Evolutionary conservation across 768 basidiomycete genomes (phyloP), one percentile per base, ranked within the genome.

Genomic region (Coprinopsis sp.): DNA sequence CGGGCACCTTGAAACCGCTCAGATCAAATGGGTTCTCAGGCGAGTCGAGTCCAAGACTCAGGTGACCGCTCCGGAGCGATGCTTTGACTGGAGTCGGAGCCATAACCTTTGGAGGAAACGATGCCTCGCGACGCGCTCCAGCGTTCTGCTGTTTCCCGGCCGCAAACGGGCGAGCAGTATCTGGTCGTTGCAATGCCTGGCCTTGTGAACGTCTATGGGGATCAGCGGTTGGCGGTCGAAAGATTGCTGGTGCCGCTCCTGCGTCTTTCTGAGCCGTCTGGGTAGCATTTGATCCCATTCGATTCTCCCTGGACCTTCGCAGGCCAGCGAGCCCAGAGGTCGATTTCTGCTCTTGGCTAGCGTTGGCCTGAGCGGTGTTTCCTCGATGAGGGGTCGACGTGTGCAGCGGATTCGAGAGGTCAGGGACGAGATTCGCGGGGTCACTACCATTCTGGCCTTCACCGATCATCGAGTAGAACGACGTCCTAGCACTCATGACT

Each of bases 151-250:
- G n/a, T n/a, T 29, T 42, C 5, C 40, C 22, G 22, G 6, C 30
- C 27, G 7, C 6, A 5, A 10, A 10, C 6, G 40, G 40, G 18
- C n/a, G 5, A n/a, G 27, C 28, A 16, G 18, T 19, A 30, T 29
- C 40, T 19, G 13, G 37, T 28, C 24, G 27, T 42, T 30, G 24
- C 24, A 8, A n/a, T n/a, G n/a, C n/a, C 4, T 22, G 16, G 10
- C 24, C 27, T 28, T 42, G 40, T 10, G 19, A 18, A 22, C 8
- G 21, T 23, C 19, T 23, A 5, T 39, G 22, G 4, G 40, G 27
- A 19, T 30, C 40, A 18, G 40, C 19, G 12, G 27, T 42, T n/a
- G 40, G 22, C 30, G 40, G 40, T 13, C 40, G 40, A 42, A 25
- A 7, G 11, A 18, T 18, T 10, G 7, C 18, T 18, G 34, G 7